Percentiles rank a stretch among this genome's conserved stretches.
Conservation (phyloP, 352 stramenopile species). For the Globisporangium polare region DNA sequence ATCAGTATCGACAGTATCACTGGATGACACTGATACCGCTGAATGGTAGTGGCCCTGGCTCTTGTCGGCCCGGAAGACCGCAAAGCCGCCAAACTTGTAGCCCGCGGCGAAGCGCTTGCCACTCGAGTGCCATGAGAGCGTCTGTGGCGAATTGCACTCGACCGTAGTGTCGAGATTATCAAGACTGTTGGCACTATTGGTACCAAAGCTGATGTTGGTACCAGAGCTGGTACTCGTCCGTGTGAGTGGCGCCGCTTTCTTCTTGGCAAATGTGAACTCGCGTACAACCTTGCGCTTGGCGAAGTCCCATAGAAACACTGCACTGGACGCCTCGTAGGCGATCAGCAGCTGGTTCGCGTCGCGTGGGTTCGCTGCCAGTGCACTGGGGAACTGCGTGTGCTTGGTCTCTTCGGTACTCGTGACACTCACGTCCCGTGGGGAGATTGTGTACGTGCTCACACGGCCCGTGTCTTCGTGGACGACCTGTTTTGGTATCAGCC, state of each 20-base stretch:
- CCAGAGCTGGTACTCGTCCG: constrained; percentile 2
- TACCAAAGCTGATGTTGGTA: not conserved
- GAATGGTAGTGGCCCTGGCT: constrained; percentile 34
- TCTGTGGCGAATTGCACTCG: constrained; percentile 43
- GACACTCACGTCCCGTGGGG: constrained; percentile 38
- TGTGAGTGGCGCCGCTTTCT: constrained; percentile 12
- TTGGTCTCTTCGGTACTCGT: constrained; percentile 17
- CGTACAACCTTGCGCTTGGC: constrained; percentile 55
- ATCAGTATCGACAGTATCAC: not conserved
- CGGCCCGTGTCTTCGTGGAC: constrained; percentile 71
- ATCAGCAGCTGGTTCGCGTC: constrained; percentile 64
- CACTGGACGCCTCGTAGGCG: constrained; percentile 47
- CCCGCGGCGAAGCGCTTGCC: constrained; percentile 73
- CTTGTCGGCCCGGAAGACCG: constrained; percentile 60
- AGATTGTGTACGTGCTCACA: constrained; percentile 66
- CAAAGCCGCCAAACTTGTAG: constrained; percentile 62
- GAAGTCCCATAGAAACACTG: constrained; percentile 64
- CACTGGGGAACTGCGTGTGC: constrained; percentile 32
- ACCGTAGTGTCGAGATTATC: constrained; percentile 4
- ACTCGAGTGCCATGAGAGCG: constrained; percentile 69
- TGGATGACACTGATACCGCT: not conserved
- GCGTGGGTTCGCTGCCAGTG: constrained; percentile 51
- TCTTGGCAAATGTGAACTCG: constrained; percentile 29
- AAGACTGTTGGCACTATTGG: not conserved
- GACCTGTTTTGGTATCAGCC: constrained; percentile 28